These are phyloP conservation scores for Nakataea oryzae DNA, from an alignment of 2,329 filamentous ascomycete genomes.

Conservation along the genomic window DNA sequence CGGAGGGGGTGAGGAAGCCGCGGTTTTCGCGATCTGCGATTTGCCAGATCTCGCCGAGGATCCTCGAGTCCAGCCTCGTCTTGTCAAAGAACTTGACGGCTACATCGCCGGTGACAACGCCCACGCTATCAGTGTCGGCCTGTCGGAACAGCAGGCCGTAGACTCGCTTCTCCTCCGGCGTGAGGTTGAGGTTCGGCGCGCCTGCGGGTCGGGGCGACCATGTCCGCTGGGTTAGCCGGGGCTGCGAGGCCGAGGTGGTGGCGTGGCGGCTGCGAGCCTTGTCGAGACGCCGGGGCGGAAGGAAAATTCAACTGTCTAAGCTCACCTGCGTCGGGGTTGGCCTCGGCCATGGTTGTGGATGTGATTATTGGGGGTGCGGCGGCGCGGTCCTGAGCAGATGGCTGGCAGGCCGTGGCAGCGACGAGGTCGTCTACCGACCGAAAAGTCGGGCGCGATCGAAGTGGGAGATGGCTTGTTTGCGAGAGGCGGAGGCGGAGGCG, in stretches of 20 bases:
- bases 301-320: not conserved
- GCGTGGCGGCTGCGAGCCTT: not conserved
- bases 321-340: slow-evolving; percentile 2
- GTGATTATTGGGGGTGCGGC: not conserved
- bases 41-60: slow-evolving; percentile 97
- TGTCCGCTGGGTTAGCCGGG: not conserved
- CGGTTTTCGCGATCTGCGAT: slow-evolving; percentile 96
- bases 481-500: not conserved
- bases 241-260: no score
- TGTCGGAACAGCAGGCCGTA: slow-evolving; percentile 90
- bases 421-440: not conserved
- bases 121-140: slow-evolving; percentile 83
- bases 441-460: not conserved
- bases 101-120: slow-evolving; percentile 90
- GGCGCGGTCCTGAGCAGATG: not conserved
- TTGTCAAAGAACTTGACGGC: slow-evolving; percentile 98
- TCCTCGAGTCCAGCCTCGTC: slow-evolving; percentile 74
- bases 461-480: not conserved
- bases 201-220: slow-evolving; percentile 20
- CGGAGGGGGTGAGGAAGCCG: slow-evolving; percentile 82
- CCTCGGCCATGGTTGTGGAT: slow-evolving; percentile 1
- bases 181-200: slow-evolving; percentile 70
- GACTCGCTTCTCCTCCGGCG: slow-evolving; percentile 81
- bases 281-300: not conserved
- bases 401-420: not conserved